Conservation (phyloP, 192 early-diverging fungal genomes). For the Backusella westeae region DNA sequence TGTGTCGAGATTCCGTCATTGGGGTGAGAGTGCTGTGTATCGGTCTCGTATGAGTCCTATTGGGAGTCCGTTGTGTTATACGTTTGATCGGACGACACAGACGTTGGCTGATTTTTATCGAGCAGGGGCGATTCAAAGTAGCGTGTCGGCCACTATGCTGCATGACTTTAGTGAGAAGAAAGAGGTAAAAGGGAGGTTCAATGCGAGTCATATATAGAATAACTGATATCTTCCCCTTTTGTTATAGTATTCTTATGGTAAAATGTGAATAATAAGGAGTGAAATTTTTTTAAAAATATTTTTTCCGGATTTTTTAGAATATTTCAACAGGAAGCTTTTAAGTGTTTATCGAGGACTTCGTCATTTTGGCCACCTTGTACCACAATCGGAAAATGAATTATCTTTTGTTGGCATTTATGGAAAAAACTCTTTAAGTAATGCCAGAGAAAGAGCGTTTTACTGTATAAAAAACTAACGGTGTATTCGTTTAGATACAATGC, state of each 20-base stretch:
- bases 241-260: slow-evolving; percentile 41
- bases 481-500: slow-evolving; percentile 7
- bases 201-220: neutral
- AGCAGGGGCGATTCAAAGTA: slow-evolving; percentile 21
- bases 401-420: slow-evolving; percentile 39
- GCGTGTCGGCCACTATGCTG: neutral
- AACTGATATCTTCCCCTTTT: neutral
- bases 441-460: neutral
- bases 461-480: neutral
- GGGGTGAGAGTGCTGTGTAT: slow-evolving; percentile 53
- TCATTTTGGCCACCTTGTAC: slow-evolving; percentile 16
- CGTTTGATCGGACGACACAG: slow-evolving; percentile 35
- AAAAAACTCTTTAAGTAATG: slow-evolving; percentile 38
- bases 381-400: slow-evolving; percentile 23
- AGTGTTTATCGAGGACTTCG: slow-evolving; percentile 11
- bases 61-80: slow-evolving; percentile 35
- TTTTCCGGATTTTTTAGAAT: neutral
- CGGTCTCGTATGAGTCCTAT: slow-evolving; percentile 44
- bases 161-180: neutral
- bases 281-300: neutral
- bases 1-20: slow-evolving; percentile 42
- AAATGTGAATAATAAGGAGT: neutral
- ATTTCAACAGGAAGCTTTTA: neutral
- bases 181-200: slow-evolving; percentile 12
- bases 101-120: slow-evolving; percentile 51